A percentile compares a stretch with the other conserved stretches of the same genome.
Conservation (phyloP, 495 filamentous ascomycete genomes). For the Cenococcum geophilum region DNA sequence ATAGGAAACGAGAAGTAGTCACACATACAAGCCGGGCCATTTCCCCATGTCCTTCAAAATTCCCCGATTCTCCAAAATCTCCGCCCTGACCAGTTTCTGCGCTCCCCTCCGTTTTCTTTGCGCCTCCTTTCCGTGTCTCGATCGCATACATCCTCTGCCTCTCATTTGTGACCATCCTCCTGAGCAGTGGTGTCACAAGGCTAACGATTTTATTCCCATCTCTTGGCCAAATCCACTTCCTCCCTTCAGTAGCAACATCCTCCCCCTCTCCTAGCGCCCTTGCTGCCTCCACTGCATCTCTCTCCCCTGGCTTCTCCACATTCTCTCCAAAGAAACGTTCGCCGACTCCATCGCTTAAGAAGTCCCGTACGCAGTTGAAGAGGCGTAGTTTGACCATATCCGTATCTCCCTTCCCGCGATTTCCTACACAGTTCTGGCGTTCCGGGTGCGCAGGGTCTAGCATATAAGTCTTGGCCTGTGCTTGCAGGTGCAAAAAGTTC, state of each 20-base stretch:
- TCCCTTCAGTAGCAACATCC: slow-evolving; percentile 7
- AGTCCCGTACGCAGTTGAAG: slow-evolving; percentile 54
- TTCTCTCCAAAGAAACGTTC: slow-evolving; percentile 52
- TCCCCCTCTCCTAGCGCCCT: slow-evolving; percentile 18
- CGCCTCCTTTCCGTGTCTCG: slow-evolving; percentile 50
- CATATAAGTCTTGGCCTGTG: slow-evolving; percentile 57
- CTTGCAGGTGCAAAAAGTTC: slow-evolving; percentile 54
- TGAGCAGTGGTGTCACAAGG: slow-evolving; percentile 52
- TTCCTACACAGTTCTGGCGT: slow-evolving; percentile 54
- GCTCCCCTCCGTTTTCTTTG: slow-evolving; percentile 40
- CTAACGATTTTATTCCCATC: slow-evolving; percentile 52
- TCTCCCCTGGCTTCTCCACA: slow-evolving; percentile 25
- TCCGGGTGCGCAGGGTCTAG: slow-evolving; percentile 52
- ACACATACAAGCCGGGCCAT: background rate
- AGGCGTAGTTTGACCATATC: slow-evolving; percentile 58
- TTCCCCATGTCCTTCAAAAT: background rate
- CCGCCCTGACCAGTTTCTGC: slow-evolving; percentile 7
- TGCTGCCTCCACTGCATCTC: slow-evolving; percentile 15
- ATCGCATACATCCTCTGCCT: slow-evolving; percentile 57
- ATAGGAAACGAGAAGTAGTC: background rate
- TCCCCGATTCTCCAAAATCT: slow-evolving; percentile 1
- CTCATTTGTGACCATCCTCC: slow-evolving; percentile 62
- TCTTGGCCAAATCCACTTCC: slow-evolving; percentile 50
- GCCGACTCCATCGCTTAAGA: slow-evolving; percentile 52
- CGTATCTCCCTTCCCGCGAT: slow-evolving; percentile 52